Evolutionary conservation across 2,329 filamentous ascomycete species (phyloP), one percentile per base, ranked within the genome.

Genomic region (Ophiostoma ips): DNA sequence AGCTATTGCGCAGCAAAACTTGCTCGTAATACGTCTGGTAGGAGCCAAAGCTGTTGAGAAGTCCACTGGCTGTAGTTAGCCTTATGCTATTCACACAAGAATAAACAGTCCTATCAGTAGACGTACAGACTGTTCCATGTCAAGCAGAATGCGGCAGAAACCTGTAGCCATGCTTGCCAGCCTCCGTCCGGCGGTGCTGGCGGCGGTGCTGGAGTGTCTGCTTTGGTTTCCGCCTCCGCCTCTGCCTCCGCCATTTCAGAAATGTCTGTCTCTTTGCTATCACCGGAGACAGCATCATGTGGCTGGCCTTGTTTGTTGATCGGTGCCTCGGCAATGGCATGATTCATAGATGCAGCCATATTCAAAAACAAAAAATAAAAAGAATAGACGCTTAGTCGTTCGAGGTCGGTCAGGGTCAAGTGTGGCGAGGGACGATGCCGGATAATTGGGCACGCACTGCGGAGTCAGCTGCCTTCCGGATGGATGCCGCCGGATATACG

Each of bases 91-190:
- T 28, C 24, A 4, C 24, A 8, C 24, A 28, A 28, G 24, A 8
- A 28, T 8, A 28, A 28, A 8, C 24, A 4, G 9, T 49, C 31
- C 28, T 53, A 53, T 35, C 52, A 1, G 36, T 45, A 51, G 21
- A 53, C 18, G 8, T 49, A 49, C 44, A 50, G 35, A 5, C 34
- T 41, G 35, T 50, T 47, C 43, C 43, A 50, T 30, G 37, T 41
- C 15, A 50, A 7, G 13, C 45, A 16, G n/a, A 50, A 50, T 5
- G 49, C 43, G 12, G 43, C 49, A 5, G 35, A 19, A 7, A 50
- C 49, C 43, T 50, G 49, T 18, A 47, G 28, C 49, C 49, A 50
- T 2, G 49, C 44, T 19, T 50, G 41, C 19, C 28, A 38, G 28
- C 41, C 41, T 5, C 41, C 41, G 30, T 46, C 41, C 3, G 48